Evolutionary conservation across 1,284 basidiomycete species (phyloP).

Genomic region (Erythrobasidium hasegawianum): DNA sequence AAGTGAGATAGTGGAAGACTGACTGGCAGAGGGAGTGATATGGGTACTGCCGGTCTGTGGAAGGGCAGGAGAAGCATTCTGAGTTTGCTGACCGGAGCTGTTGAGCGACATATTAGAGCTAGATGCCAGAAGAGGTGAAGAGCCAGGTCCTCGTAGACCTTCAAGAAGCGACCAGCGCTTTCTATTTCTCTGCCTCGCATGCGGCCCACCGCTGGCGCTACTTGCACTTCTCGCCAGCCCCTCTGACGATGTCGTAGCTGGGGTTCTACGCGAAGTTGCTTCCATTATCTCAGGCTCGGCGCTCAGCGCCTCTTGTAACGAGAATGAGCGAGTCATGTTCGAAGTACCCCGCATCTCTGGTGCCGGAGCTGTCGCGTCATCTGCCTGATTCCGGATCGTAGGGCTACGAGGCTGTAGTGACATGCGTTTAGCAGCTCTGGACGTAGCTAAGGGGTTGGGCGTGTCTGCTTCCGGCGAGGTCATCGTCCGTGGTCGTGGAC

Average conservation of each 20-base stretch:
- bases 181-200: neutral
- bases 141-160: neutral
- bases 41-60: neutral
- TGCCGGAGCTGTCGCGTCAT: neutral
- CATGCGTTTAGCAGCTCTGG: slow-evolving; percentile 11
- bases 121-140: neutral
- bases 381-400: neutral
- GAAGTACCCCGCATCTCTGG: neutral
- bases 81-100: neutral
- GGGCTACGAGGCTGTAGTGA: slow-evolving; percentile 23
- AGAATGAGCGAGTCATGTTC: slow-evolving; percentile 4
- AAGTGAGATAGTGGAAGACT: neutral
- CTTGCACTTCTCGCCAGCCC: neutral
- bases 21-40: no score
- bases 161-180: slow-evolving; percentile 35
- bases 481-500: neutral
- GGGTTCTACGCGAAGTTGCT: neutral
- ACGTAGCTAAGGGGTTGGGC: neutral
- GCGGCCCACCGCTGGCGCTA: neutral
- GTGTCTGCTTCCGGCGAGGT: neutral
- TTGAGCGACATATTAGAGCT: neutral
- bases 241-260: neutral
- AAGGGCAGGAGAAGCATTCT: neutral
- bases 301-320: slow-evolving; percentile 22
- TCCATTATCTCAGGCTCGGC: neutral